A percentile compares a stretch with the other conserved stretches of the same genome.
These are phyloP conservation scores for Pythium sukuiense DNA, from an alignment of 352 stramenopile genomes.

Conservation along the genomic window DNA sequence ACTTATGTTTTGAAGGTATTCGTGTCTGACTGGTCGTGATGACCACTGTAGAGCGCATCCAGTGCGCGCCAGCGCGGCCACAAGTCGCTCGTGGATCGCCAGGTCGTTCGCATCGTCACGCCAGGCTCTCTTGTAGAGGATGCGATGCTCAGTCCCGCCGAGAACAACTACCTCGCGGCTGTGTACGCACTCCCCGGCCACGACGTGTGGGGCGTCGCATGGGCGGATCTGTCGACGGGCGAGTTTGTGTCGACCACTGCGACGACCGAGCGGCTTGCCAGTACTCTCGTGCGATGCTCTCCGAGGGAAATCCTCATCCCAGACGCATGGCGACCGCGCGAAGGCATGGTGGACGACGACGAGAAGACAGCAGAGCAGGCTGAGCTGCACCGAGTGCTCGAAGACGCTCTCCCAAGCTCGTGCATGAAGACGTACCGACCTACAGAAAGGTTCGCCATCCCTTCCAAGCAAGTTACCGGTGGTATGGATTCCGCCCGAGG, in stretches of 20 bases:
- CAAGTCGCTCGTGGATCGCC: constrained; percentile 66
- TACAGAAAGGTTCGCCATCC: background rate
- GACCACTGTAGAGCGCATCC: constrained; percentile 37
- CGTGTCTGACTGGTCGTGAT: background rate
- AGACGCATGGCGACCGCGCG: constrained; percentile 10
- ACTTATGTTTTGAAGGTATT: background rate
- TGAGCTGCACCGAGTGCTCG: constrained; percentile 28
- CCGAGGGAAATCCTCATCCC: constrained; percentile 74
- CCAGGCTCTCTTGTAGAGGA: constrained; percentile 76
- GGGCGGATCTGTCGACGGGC: constrained; percentile 75
- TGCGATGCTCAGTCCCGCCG: constrained; percentile 68
- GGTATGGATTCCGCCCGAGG: background rate
- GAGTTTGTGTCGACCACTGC: constrained; percentile 72
- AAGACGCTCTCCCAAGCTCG: constrained; percentile 39
- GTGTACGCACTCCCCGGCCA: constrained; percentile 34
- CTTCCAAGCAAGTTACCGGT: constrained; percentile 22
- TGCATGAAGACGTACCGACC: constrained; percentile 72
- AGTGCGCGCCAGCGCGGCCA: constrained; percentile 53
- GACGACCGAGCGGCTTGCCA: constrained; percentile 56
- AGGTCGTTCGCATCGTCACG: constrained; percentile 77
- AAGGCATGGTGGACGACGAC: background rate
- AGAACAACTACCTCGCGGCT: constrained; percentile 80
- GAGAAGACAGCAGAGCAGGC: constrained; percentile 12
- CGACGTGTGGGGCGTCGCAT: constrained; percentile 55
- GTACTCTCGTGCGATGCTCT: constrained; percentile 55